phyloP scores from a whole-genome alignment of 441 rosid species.

The Breynia disticha region DNA sequence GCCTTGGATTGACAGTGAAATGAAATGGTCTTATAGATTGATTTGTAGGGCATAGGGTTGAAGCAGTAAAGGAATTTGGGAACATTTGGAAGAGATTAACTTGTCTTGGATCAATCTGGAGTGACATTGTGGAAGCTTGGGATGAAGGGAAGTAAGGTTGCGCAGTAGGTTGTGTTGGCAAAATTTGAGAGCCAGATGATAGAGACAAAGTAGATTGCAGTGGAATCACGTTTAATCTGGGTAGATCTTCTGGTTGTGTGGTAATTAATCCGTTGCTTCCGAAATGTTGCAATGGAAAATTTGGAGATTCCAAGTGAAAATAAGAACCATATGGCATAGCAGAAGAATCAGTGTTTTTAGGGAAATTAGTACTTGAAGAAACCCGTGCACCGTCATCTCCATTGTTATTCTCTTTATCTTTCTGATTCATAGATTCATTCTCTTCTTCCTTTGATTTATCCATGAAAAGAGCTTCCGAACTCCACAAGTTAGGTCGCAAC shows the following conservation, averaged over 20 bases:
- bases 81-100: slow-evolving; percentile 50
- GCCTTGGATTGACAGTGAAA: slow-evolving; percentile 27
- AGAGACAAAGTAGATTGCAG: slow-evolving; percentile 40
- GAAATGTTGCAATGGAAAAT: slow-evolving; percentile 44
- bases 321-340: slow-evolving; percentile 29
- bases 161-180: slow-evolving; percentile 34
- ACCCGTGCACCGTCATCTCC: slow-evolving; percentile 17
- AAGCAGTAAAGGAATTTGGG: slow-evolving; percentile 16
- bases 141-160: slow-evolving; percentile 50
- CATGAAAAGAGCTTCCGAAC: slow-evolving; percentile 19
- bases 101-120: slow-evolving; percentile 41
- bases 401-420: slow-evolving; percentile 21
- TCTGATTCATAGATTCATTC: slow-evolving; percentile 16
- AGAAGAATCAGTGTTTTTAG: slow-evolving; percentile 21
- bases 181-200: slow-evolving; percentile 36
- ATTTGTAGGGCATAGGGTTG: slow-evolving; percentile 26
- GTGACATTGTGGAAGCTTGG: slow-evolving; percentile 21
- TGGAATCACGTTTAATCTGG: slow-evolving; percentile 33
- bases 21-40: slow-evolving; percentile 35
- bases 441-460: slow-evolving; percentile 25
- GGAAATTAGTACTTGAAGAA: slow-evolving; percentile 20
- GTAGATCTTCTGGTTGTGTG: slow-evolving; percentile 29
- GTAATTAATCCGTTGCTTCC: slow-evolving; percentile 45
- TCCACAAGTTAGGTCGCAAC: slow-evolving; percentile 25
- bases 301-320: slow-evolving; percentile 41